phyloP scores from a whole-genome alignment of 352 stramenopile species.

The Globisporangium abappressorium region DNA sequence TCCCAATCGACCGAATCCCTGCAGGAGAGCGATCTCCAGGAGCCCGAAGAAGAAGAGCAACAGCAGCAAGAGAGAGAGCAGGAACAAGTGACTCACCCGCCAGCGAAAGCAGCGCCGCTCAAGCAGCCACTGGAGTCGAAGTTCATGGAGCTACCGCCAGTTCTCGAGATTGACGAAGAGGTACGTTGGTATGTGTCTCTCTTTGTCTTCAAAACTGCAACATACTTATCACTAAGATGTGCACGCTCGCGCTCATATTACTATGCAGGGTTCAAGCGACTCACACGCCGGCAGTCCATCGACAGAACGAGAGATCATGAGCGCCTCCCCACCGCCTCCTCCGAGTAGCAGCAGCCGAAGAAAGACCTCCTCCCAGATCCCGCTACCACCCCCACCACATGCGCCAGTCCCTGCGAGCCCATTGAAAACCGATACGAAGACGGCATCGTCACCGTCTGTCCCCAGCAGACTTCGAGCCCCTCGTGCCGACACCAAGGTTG shows the following conservation, averaged over 20 bases:
- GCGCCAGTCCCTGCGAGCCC: slow-evolving; percentile 6
- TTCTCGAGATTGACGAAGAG: slow-evolving; percentile 54
- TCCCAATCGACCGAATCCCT: slow-evolving; percentile 13
- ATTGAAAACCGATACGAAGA: slow-evolving; percentile 17
- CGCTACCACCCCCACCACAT: slow-evolving; percentile 4
- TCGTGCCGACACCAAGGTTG: slow-evolving; percentile 12
- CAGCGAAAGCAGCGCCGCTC: slow-evolving; percentile 16
- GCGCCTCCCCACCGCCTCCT: neutral
- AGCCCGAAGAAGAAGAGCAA: slow-evolving; percentile 19
- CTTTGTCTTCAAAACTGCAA: neutral
- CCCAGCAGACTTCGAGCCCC: slow-evolving; percentile 23
- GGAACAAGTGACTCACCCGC: slow-evolving; percentile 13
- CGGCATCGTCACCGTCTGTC: slow-evolving; percentile 25
- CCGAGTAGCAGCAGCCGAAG: neutral
- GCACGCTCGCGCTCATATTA: neutral
- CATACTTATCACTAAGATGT: neutral
- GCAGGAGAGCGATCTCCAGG: slow-evolving; percentile 31
- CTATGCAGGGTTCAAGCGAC: slow-evolving; percentile 20
- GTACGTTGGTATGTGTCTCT: slow-evolving; percentile 6
- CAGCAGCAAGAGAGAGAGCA: slow-evolving; percentile 16
- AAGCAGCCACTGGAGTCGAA: slow-evolving; percentile 27
- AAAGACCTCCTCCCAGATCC: neutral
- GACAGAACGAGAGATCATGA: slow-evolving; percentile 11
- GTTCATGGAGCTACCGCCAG: slow-evolving; percentile 40
- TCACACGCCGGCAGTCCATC: slow-evolving; percentile 16